phyloP scores from a whole-genome alignment of 139 green algal species.

The Mesotaenium endlicherianum region DNA sequence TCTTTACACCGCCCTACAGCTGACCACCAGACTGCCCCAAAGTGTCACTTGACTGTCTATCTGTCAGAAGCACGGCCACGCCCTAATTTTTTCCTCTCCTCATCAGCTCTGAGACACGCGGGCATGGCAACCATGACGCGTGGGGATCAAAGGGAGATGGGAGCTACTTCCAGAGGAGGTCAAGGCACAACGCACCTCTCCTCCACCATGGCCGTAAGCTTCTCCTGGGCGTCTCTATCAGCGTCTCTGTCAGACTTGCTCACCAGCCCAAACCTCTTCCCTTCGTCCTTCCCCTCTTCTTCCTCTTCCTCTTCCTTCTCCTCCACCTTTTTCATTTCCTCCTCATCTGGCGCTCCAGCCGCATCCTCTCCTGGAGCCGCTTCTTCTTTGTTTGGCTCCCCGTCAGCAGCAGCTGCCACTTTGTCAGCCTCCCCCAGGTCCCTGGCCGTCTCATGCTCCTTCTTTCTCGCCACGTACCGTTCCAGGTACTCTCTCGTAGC shows the following conservation, averaged over 20 bases:
- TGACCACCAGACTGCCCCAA: background rate
- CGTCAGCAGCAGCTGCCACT: background rate
- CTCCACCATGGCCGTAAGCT: constrained; percentile 35
- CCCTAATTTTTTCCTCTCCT: background rate
- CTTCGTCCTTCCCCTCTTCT: constrained; percentile 22
- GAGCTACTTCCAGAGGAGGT: background rate
- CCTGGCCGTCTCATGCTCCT: background rate
- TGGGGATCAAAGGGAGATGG: background rate
- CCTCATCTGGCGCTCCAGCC: background rate
- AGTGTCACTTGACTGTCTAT: background rate
- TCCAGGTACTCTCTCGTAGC: constrained; percentile 58
- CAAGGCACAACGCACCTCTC: constrained; percentile 35
- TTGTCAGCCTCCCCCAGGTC: background rate
- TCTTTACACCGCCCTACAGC: no score
- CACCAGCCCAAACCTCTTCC: background rate
- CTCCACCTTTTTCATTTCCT: background rate
- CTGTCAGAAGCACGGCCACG: background rate
- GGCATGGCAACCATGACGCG: background rate
- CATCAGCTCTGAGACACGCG: background rate
- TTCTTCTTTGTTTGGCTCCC: background rate
- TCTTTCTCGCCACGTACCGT: constrained; percentile 27
- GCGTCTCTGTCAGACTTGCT: constrained; percentile 7
- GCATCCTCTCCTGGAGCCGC: background rate
- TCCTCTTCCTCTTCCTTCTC: constrained; percentile 5
- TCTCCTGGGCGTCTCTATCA: constrained; percentile 21